Conservation (phyloP, 2,329 filamentous ascomycete species). For the Thielaviopsis punctulata region DNA sequence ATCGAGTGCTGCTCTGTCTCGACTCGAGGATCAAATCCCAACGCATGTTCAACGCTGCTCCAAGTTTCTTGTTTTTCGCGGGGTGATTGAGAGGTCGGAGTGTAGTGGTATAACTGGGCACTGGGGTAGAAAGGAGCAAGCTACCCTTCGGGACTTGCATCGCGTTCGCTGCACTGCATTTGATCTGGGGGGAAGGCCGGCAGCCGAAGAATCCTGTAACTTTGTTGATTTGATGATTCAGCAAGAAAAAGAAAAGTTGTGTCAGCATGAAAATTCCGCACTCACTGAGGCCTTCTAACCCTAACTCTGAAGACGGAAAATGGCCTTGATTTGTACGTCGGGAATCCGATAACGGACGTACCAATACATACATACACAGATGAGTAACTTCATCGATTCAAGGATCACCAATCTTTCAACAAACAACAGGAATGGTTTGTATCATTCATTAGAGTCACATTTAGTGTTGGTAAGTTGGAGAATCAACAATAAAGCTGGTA, state of each 20-base stretch:
- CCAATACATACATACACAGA: too few relatives aligned
- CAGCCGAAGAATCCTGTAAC: background rate
- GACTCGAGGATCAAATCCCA: background rate
- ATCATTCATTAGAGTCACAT: too few relatives aligned
- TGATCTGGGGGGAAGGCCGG: background rate
- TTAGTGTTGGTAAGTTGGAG: too few relatives aligned
- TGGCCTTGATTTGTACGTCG: background rate
- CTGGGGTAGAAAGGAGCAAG: background rate
- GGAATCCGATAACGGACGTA: background rate
- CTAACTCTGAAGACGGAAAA: background rate
- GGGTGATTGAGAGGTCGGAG: too few relatives aligned
- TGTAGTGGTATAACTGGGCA: too few relatives aligned
- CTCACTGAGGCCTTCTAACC: too few relatives aligned
- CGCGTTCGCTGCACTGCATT: background rate
- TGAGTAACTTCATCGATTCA: too few relatives aligned
- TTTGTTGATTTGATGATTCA: background rate
- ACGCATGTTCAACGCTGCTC: too few relatives aligned
- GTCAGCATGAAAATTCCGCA: background rate
- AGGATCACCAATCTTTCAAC: background rate
- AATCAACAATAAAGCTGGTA: too few relatives aligned
- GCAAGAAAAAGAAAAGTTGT: background rate
- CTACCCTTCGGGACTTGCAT: background rate
- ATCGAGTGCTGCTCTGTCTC: background rate
- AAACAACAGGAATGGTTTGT: too few relatives aligned
- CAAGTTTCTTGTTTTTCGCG: too few relatives aligned